Percentiles rank a stretch among this genome's conserved stretches.
These are phyloP conservation scores for Cercospora sojina DNA, from an alignment of 2,329 filamentous ascomycete species.

Conservation along the genomic window DNA sequence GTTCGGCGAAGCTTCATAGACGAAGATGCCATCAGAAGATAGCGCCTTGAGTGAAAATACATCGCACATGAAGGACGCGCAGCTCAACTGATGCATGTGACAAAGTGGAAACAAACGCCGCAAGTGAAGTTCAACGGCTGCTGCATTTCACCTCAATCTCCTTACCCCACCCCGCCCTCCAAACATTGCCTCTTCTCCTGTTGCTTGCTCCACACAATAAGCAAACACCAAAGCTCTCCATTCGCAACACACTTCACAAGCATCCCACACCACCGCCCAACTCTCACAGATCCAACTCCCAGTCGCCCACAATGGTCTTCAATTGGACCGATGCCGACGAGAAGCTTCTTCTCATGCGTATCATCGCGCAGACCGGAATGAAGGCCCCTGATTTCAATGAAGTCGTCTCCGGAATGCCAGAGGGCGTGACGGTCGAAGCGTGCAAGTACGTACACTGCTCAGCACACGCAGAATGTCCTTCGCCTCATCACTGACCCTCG, in stretches of 20 bases:
- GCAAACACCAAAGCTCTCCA: neutral
- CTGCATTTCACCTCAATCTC: neutral
- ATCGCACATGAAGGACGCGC: neutral
- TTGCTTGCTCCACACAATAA: neutral
- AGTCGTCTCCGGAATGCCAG: constrained; percentile 1
- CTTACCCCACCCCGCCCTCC: neutral
- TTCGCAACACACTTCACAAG: neutral
- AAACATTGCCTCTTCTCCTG: neutral
- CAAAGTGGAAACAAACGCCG: neutral
- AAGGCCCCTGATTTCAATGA: constrained; percentile 9
- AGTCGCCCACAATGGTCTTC: neutral
- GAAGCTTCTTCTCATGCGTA: constrained; percentile 8
- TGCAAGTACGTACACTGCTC: neutral
- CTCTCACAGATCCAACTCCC: neutral
- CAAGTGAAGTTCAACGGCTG: neutral
- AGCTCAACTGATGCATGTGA: neutral
- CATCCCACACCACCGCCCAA: neutral
- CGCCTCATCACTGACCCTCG: neutral
- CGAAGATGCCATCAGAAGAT: neutral
- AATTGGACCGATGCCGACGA: constrained; percentile 13
- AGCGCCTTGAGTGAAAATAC: neutral
- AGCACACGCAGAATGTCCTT: neutral
- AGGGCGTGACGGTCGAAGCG: constrained; percentile 1
- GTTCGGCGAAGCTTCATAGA: neutral
- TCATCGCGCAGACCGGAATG: neutral